phyloP scores from a whole-genome alignment of 495 filamentous ascomycete species.

The Penicillium waksmanii region DNA sequence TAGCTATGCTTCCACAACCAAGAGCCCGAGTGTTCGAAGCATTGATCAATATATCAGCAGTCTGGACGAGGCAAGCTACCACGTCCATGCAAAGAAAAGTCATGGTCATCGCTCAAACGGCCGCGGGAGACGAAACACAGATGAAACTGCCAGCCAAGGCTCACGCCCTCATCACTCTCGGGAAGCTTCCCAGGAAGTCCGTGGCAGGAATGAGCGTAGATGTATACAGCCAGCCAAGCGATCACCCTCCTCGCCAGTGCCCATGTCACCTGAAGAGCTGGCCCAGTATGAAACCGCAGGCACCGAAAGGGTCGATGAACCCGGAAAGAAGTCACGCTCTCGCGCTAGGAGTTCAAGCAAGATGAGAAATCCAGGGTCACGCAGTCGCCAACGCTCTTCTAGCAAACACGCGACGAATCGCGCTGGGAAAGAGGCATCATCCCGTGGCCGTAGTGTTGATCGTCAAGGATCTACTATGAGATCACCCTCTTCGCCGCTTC shows the following conservation, averaged over 20 bases:
- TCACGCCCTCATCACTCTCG: constrained; percentile 51
- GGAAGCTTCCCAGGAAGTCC: constrained; percentile 69
- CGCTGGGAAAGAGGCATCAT: constrained; percentile 45
- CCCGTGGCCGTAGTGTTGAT: constrained; percentile 56
- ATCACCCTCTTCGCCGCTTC: constrained; percentile 82
- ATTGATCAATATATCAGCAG: constrained; percentile 89
- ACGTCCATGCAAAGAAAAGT: constrained; percentile 50
- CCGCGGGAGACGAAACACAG: constrained; percentile 58
- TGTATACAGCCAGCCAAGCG: constrained; percentile 82
- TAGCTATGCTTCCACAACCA: constrained; percentile 48
- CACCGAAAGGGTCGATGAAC: constrained; percentile 46
- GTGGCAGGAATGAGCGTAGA: constrained; percentile 64
- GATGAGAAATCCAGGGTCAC: constrained; percentile 40
- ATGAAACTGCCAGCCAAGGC: constrained; percentile 52
- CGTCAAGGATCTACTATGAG: constrained; percentile 61
- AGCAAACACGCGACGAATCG: constrained; percentile 51
- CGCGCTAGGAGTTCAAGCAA: constrained; percentile 43
- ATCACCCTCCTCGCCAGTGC: constrained; percentile 86
- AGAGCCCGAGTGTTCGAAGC: constrained; percentile 62
- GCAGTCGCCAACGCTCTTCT: constrained; percentile 44
- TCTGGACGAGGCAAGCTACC: constrained; percentile 72
- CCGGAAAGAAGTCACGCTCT: constrained; percentile 44
- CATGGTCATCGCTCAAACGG: constrained; percentile 58
- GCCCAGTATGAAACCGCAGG: constrained; percentile 57
- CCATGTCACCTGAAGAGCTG: constrained; percentile 88